phyloP scores from a whole-genome alignment of 1,139 yeast genomes.

The Hemisphaericaspora subhashii region DNA sequence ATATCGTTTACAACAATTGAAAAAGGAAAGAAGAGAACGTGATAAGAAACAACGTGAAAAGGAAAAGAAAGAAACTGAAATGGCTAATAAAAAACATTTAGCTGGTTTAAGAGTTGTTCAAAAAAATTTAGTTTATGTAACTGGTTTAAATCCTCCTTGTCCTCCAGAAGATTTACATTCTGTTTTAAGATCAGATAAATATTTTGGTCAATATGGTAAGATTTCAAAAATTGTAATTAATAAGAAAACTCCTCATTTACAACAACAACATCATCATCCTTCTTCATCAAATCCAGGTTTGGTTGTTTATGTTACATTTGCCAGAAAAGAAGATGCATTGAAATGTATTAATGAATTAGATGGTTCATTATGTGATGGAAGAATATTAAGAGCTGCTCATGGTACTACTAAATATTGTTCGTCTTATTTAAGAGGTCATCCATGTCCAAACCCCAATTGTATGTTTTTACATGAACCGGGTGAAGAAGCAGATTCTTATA shows the following conservation, averaged over 20 bases:
- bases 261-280: constrained; percentile 20
- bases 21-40: constrained; percentile 76
- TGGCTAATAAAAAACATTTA: constrained; percentile 84
- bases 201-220: constrained; percentile 97
- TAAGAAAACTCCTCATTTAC: constrained; percentile 60
- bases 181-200: constrained; percentile 83
- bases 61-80: constrained; percentile 89
- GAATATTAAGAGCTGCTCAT: constrained; percentile 86
- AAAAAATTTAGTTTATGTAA: constrained; percentile 94
- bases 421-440: constrained; percentile 88
- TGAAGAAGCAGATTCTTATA: constrained; percentile 96
- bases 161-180: constrained; percentile 87
- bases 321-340: constrained; percentile 91
- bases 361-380: constrained; percentile 91
- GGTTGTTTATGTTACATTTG: constrained; percentile 94
- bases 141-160: constrained; percentile 90
- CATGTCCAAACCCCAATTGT: constrained; percentile 98
- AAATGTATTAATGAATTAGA: constrained; percentile 91
- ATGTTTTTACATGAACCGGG: constrained; percentile 99
- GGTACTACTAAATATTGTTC: constrained; percentile 99
- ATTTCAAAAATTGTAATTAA: constrained; percentile 93
- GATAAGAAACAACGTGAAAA: constrained; percentile 89
- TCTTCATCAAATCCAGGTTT: constrained; percentile 67
- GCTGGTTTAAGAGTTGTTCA: constrained; percentile 98
- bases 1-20: constrained; percentile 72